Percentiles rank a stretch among this genome's conserved stretches.
Evolutionary conservation across 768 basidiomycete genomes (phyloP).

Genomic region (Hypholoma fasciculare): DNA sequence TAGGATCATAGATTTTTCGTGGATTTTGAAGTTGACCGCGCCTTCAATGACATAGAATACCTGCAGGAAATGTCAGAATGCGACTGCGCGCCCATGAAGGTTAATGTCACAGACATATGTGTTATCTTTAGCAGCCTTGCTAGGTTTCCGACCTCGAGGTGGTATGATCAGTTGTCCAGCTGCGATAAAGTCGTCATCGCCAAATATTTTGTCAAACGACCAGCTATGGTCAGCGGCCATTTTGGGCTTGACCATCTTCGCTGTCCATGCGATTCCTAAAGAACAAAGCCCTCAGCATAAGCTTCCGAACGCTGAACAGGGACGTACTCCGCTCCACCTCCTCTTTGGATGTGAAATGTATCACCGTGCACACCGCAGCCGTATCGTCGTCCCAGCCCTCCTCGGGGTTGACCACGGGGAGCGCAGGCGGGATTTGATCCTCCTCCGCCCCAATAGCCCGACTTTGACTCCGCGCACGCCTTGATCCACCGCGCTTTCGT

Average conservation of each 20-base stretch:
- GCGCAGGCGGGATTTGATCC: slow-evolving; percentile 20
- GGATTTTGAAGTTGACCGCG: slow-evolving; percentile 82
- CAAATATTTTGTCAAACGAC: slow-evolving; percentile 89
- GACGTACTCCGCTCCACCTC: slow-evolving; percentile 74
- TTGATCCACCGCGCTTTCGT: slow-evolving; percentile 31
- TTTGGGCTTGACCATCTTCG: slow-evolving; percentile 62
- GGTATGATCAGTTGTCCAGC: slow-evolving; percentile 87
- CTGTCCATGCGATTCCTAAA: slow-evolving; percentile 79
- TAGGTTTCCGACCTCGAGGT: slow-evolving; percentile 76
- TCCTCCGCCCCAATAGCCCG: slow-evolving; percentile 44
- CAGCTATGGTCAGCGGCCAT: slow-evolving; percentile 66
- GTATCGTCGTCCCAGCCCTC: slow-evolving; percentile 91
- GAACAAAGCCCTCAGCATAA: not conserved
- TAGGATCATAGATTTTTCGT: slow-evolving; percentile 76
- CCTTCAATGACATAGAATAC: slow-evolving; percentile 80
- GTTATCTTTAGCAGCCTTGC: slow-evolving; percentile 90
- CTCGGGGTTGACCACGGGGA: slow-evolving; percentile 46
- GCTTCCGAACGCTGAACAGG: slow-evolving; percentile 4
- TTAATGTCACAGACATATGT: slow-evolving; percentile 41
- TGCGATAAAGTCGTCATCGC: slow-evolving; percentile 89
- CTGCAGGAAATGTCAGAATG: slow-evolving; percentile 18
- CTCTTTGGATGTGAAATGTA: slow-evolving; percentile 60
- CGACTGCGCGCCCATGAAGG: not conserved
- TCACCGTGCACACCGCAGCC: slow-evolving; percentile 58
- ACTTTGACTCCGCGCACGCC: slow-evolving; percentile 58